Conservation (phyloP, 176 grass and related monocot genomes). For the Oryza coarctata region DNA sequence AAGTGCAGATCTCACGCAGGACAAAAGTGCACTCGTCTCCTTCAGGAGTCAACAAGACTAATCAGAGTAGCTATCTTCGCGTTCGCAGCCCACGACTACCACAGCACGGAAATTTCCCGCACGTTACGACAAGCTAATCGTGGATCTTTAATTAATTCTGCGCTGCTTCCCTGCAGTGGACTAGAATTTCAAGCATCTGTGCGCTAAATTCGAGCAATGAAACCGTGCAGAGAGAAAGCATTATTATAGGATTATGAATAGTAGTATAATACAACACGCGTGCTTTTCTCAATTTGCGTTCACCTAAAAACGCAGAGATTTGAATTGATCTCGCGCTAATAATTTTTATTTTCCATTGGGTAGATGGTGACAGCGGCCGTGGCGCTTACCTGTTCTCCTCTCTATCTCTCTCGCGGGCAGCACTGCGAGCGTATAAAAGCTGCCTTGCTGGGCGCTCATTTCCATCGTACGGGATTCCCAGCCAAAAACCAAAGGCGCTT, state of each 20-base stretch:
- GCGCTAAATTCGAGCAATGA: neutral
- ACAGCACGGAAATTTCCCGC: constrained; percentile 13
- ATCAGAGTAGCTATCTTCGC: neutral
- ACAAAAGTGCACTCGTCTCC: neutral
- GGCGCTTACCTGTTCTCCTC: neutral
- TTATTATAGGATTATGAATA: too few relatives aligned
- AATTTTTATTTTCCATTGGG: neutral
- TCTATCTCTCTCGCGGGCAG: neutral
- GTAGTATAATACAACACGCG: neutral
- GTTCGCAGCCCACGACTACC: neutral
- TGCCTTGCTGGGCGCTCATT: neutral
- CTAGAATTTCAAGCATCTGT: constrained; percentile 1
- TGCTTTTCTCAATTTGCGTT: neutral
- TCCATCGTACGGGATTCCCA: neutral
- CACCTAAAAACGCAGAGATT: neutral
- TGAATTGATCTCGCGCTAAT: neutral
- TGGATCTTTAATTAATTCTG: neutral
- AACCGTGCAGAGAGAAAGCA: neutral
- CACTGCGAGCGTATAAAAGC: constrained; percentile 10
- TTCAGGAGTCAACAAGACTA: neutral
- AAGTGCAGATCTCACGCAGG: neutral
- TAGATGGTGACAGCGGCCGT: neutral
- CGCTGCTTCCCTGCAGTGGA: neutral
- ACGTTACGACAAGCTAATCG: neutral
- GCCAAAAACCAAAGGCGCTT: neutral